Base-by-base conservation (phyloP, 31 red algal species). In the Endocladia muricata region DNA sequence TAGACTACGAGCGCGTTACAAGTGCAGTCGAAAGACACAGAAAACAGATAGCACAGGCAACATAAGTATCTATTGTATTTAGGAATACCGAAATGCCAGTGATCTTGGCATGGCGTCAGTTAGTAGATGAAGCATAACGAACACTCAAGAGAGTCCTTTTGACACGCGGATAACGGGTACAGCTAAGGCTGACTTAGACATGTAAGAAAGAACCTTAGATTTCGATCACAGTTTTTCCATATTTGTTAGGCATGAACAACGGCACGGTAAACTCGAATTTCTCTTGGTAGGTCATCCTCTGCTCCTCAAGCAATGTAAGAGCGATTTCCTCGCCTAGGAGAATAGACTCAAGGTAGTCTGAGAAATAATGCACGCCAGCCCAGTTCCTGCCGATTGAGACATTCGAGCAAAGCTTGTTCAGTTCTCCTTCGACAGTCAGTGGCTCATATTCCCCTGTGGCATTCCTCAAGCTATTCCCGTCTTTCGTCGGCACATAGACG, bases 261-360 rank as follows among this genome's bases (percentile, higher is more conserved):
- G 78, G 77, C 5, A 91, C 54, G 5, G 71, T 78, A 78, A 91
- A 83, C 1, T 70, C 69, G 43, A 82, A 91, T 37, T 91, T 79
- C 48, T 91, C 87, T 25, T 51, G 49, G 36, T 78, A 91, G 26
- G 78, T 91, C 19, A 83, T 37, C 49, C 68, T 82, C 70, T 81
- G 77, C 38, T 81, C 77, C 42, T 70, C 61, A 1, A 83, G 49
- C 33, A 83, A 73, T 2, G 68, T 68, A 35, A 83, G n/a, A 3
- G 79, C 79, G 2, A 83, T 72, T 60, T 51, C 28, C 51, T 83
- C 79, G 8, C 79, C 79, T 7, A 83, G 13, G 22, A 9, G 2
- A 4, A 83, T 28, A 36, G 44, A 58, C 26, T 83, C 79, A 38
- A 47, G 41, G 68, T 74, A 83, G 34, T 83, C 79, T 8, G 65